Percentiles rank a stretch among this genome's conserved stretches.
phyloP scores from a whole-genome alignment of 1,139 yeast genomes.

The Sugiyamaella xylanicola region DNA sequence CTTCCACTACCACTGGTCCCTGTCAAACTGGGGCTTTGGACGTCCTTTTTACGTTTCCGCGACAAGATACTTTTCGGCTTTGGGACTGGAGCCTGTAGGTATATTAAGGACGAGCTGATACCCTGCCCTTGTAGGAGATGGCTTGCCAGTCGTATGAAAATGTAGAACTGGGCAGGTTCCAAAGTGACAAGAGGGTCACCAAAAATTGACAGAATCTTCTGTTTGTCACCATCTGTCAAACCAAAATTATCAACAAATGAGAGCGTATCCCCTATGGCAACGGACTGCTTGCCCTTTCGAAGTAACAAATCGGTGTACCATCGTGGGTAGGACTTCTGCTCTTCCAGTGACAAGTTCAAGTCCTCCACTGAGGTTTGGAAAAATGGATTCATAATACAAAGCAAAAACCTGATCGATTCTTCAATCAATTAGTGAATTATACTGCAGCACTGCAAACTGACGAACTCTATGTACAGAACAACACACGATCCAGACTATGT shows the following conservation, averaged over 20 bases:
- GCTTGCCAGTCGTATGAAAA: conserved; percentile 44
- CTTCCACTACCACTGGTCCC: conserved; percentile 16
- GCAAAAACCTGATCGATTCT: background rate
- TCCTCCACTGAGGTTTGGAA: conserved; percentile 33
- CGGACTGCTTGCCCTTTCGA: conserved; percentile 42
- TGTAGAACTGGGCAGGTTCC: conserved; percentile 47
- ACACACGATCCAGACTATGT: too few relatives aligned
- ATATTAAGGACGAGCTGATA: conserved; percentile 24
- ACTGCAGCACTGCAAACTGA: background rate
- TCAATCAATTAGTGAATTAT: background rate
- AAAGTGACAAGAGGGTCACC: conserved; percentile 40
- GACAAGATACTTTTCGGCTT: conserved; percentile 43
- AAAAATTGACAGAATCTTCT: conserved; percentile 36
- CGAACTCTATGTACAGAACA: too few relatives aligned
- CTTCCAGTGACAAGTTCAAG: conserved; percentile 45
- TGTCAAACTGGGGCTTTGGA: conserved; percentile 20
- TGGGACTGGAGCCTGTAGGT: conserved; percentile 42
- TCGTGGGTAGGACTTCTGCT: conserved; percentile 45
- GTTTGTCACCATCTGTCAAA: conserved; percentile 39
- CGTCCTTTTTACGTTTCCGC: conserved; percentile 35
- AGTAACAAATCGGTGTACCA: conserved; percentile 48
- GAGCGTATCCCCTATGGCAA: conserved; percentile 44
- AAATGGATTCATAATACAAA: conserved; percentile 1
- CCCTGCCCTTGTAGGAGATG: conserved; percentile 42
- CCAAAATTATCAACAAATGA: conserved; percentile 47